These are phyloP conservation scores for Monilinia aucupariae DNA, from an alignment of 2,329 filamentous ascomycete genomes.

Conservation along the genomic window DNA sequence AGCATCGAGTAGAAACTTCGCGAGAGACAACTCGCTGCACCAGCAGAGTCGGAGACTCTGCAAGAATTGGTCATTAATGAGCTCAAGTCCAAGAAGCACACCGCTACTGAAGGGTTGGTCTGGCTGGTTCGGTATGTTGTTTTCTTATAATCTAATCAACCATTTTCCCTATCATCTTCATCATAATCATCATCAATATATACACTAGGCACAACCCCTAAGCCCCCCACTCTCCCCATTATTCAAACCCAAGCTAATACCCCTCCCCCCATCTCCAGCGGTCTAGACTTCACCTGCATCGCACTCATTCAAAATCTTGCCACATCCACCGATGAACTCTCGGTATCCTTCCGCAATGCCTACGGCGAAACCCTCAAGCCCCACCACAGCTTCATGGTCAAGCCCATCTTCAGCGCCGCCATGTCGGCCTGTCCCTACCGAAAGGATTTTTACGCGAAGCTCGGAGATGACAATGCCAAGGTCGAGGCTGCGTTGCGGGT, in stretches of 20 bases:
- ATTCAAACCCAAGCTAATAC: neutral
- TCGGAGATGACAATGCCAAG: conserved; percentile 61
- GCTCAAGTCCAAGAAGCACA: conserved; percentile 83
- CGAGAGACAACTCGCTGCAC: conserved; percentile 71
- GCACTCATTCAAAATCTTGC: conserved; percentile 72
- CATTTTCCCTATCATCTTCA: neutral
- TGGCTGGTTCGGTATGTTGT: conserved; percentile 76
- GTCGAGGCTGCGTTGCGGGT: conserved; percentile 58
- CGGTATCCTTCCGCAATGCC: conserved; percentile 77
- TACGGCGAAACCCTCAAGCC: conserved; percentile 86
- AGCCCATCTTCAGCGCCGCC: conserved; percentile 86
- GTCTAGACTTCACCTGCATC: conserved; percentile 87
- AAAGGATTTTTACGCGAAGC: conserved; percentile 86
- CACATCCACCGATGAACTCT: conserved; percentile 67
- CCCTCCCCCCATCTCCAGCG: conserved; percentile 46
- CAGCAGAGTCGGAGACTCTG: conserved; percentile 72
- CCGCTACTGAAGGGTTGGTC: conserved; percentile 79
- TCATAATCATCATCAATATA: neutral
- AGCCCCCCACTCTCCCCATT: no score
- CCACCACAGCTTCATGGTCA: conserved; percentile 82
- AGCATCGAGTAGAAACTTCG: conserved; percentile 68
- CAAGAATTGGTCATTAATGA: conserved; percentile 84
- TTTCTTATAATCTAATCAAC: conserved; percentile 41
- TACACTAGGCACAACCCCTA: neutral
- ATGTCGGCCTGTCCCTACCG: conserved; percentile 93